Percentiles rank a stretch among this genome's conserved stretches.
phyloP scores from a whole-genome alignment of 768 basidiomycete species.

The Macrolepiota dolichaula region DNA sequence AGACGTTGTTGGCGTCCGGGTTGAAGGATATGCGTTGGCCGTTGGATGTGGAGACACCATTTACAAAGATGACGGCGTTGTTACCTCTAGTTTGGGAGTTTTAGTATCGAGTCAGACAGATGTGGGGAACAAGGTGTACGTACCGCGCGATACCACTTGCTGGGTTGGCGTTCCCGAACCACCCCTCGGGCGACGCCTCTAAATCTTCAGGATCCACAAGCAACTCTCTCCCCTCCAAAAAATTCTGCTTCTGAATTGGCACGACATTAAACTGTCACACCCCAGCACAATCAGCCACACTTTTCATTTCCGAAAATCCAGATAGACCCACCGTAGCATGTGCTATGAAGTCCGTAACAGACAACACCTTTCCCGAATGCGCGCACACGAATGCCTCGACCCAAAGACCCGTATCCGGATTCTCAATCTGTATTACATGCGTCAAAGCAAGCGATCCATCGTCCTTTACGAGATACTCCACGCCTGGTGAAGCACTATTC shows the following conservation, averaged over 20 bases:
- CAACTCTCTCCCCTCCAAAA: constrained; percentile 44
- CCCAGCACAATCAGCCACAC: background rate
- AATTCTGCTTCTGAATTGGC: constrained; percentile 43
- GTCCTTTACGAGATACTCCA: constrained; percentile 37
- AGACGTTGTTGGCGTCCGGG: background rate
- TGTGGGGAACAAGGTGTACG: too few species aligned
- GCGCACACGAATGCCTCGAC: constrained; percentile 56
- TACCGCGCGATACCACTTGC: background rate
- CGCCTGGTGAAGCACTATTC: constrained; percentile 28
- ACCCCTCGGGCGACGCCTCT: constrained; percentile 43
- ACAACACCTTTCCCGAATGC: constrained; percentile 42
- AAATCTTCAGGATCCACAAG: constrained; percentile 48
- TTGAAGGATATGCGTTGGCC: background rate
- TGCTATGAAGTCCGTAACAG: constrained; percentile 50
- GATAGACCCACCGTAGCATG: constrained; percentile 31
- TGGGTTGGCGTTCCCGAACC: constrained; percentile 27
- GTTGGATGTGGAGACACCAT: background rate
- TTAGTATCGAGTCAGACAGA: too few species aligned
- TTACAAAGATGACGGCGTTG: background rate
- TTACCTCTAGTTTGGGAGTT: background rate
- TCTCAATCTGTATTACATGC: constrained; percentile 32
- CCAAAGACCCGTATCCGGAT: constrained; percentile 36
- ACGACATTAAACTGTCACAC: constrained; percentile 37
- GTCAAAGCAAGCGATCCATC: constrained; percentile 35
- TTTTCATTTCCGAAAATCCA: background rate